phyloP scores from a whole-genome alignment of 1,284 basidiomycete species.

The Irpex sp. region DNA sequence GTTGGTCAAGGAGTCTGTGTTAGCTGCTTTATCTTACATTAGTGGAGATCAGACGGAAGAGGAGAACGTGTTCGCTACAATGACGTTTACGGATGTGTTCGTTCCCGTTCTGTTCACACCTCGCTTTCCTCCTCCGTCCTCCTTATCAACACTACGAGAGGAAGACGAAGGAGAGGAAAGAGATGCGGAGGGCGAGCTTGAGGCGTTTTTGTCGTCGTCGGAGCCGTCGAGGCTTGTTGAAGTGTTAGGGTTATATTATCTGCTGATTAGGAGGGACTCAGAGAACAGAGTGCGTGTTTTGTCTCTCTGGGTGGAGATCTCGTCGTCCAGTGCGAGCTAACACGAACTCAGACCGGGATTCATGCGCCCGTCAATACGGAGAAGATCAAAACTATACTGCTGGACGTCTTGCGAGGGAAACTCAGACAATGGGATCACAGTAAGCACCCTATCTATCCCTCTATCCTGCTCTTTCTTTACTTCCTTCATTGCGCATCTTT shows the following conservation, averaged over 20 bases:
- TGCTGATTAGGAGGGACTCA: constrained; percentile 44
- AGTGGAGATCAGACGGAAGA: constrained; percentile 13
- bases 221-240: constrained; percentile 51
- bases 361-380: constrained; percentile 32
- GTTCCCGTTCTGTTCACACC: constrained; percentile 49
- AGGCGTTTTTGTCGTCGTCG: constrained; percentile 41
- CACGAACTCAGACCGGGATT: constrained; percentile 45
- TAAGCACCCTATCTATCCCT: constrained; percentile 5
- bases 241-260: constrained; percentile 49
- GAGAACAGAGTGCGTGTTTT: constrained; percentile 36
- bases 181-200: constrained; percentile 21
- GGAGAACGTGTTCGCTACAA: constrained; percentile 43
- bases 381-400: constrained; percentile 23
- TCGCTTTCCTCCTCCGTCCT: constrained; percentile 41
- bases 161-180: not conserved
- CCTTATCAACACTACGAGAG: not conserved
- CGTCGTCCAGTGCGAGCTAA: not conserved
- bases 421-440: constrained; percentile 26
- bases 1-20: constrained; percentile 60
- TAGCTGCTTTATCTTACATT: constrained; percentile 41
- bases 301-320: not conserved
- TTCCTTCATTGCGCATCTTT: too few relatives aligned
- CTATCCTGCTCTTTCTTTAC: too few relatives aligned
- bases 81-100: constrained; percentile 44
- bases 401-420: constrained; percentile 26